phyloP scores from a whole-genome alignment of 2,329 filamentous ascomycete genomes.

The Graphilbum ipis-grandicollis region DNA sequence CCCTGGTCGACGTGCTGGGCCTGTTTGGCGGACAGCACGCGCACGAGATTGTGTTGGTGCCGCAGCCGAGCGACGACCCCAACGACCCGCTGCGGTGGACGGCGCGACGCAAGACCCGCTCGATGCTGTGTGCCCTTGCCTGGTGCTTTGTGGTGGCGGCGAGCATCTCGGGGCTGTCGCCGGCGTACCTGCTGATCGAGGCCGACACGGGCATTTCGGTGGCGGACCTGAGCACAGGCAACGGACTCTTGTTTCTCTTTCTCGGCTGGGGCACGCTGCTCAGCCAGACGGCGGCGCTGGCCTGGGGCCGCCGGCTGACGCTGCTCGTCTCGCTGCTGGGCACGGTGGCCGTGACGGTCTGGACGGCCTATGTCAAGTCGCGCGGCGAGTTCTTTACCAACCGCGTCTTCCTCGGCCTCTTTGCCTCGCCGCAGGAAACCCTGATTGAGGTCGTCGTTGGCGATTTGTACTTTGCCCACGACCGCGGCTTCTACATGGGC shows the following conservation, averaged over 20 bases:
- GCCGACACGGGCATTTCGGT: conserved; percentile 27
- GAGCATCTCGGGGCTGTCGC: conserved; percentile 19
- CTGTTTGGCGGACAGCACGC: conserved; percentile 2
- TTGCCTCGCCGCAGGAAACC: conserved; percentile 23
- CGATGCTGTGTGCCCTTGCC: conserved; percentile 29
- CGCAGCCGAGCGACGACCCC: conserved; percentile 26
- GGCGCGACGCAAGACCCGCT: conserved; percentile 11
- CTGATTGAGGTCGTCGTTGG: conserved; percentile 19
- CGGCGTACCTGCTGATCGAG: conserved; percentile 20
- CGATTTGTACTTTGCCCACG: conserved; percentile 20
- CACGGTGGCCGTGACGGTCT: conserved; percentile 16
- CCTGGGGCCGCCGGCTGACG: conserved; percentile 18
- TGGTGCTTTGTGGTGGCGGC: conserved; percentile 14
- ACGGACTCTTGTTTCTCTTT: conserved; percentile 26
- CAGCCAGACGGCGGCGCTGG: conserved; percentile 26
- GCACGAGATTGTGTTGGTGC: conserved; percentile 21
- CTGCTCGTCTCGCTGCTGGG: conserved; percentile 11
- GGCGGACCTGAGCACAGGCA: conserved; percentile 27
- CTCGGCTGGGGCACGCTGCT: conserved; percentile 25
- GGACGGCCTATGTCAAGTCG: conserved; percentile 20
- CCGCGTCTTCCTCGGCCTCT: conserved; percentile 24
- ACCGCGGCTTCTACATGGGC: conserved; percentile 18
- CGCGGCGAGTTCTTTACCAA: conserved; percentile 24
- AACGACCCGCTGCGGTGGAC: conserved; percentile 31
- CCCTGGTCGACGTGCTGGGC: conserved; percentile 20